Percentiles rank a stretch among this genome's conserved stretches.
Evolutionary conservation across 495 filamentous ascomycete genomes (phyloP).

Genomic region (Hypoxylon fuscum): DNA sequence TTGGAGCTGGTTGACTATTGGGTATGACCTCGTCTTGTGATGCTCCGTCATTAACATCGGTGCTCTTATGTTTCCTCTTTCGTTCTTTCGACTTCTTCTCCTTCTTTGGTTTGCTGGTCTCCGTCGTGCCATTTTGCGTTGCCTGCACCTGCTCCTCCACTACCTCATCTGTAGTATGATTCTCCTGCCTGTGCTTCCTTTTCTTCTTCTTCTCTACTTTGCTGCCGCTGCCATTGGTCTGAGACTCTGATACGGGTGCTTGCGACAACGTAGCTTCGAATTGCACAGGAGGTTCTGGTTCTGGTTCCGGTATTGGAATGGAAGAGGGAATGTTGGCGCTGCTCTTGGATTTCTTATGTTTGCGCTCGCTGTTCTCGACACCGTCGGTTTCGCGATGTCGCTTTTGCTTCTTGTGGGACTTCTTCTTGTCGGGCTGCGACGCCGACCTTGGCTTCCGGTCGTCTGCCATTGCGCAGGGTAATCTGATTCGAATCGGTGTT

Average conservation of each 20-base stretch:
- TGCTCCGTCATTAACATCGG: constrained; percentile 26
- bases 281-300: constrained; percentile 6
- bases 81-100: constrained; percentile 40
- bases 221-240: constrained; percentile 11
- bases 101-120: constrained; percentile 24
- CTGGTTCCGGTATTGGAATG: no score
- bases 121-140: constrained; percentile 18
- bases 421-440: constrained; percentile 43
- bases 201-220: constrained; percentile 31
- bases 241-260: constrained; percentile 1
- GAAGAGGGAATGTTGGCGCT: constrained; percentile 24
- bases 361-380: constrained; percentile 47
- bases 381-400: constrained; percentile 51
- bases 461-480: constrained; percentile 13
- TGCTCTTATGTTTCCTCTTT: constrained; percentile 41
- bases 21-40: constrained; percentile 19
- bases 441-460: not conserved
- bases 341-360: constrained; percentile 53
- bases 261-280: constrained; percentile 15
- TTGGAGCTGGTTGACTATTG: constrained; percentile 12
- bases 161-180: constrained; percentile 14
- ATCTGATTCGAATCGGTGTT: not conserved
- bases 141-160: constrained; percentile 9
- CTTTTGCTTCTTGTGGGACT: constrained; percentile 54
- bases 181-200: constrained; percentile 38